These are phyloP conservation scores for Rhizophagus prolifer DNA, from an alignment of 192 early-diverging fungal genomes.

Conservation along the genomic window DNA sequence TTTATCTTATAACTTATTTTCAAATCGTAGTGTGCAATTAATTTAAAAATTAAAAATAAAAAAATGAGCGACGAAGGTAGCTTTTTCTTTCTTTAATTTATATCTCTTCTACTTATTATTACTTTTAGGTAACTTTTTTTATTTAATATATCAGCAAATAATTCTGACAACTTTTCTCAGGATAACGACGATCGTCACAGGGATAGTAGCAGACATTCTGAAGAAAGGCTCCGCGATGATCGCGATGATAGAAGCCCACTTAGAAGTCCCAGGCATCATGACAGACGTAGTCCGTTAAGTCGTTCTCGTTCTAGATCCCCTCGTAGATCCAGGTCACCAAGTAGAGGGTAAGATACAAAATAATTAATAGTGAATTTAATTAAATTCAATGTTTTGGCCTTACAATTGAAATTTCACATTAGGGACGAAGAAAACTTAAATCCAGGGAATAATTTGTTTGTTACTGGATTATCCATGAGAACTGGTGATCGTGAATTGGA, in stretches of 20 bases:
- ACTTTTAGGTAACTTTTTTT: background rate
- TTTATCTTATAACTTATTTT: background rate
- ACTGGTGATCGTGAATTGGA: slow-evolving; percentile 66
- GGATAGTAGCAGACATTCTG: background rate
- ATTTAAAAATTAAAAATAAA: background rate
- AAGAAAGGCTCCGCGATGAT: slow-evolving; percentile 28
- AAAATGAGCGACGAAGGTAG: slow-evolving; percentile 27
- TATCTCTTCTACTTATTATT: background rate
- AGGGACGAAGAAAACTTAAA: slow-evolving; percentile 47
- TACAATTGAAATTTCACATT: background rate
- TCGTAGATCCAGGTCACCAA: slow-evolving; percentile 13
- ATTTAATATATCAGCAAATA: slow-evolving; percentile 12
- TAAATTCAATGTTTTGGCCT: background rate
- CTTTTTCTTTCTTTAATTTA: background rate
- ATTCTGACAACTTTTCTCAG: slow-evolving; percentile 27
- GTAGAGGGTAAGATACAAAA: background rate
- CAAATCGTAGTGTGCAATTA: background rate
- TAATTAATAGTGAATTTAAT: background rate
- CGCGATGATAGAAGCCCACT: slow-evolving; percentile 3
- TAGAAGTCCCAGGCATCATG: slow-evolving; percentile 2
- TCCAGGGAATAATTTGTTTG: slow-evolving; percentile 74
- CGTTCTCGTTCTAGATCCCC: slow-evolving; percentile 7
- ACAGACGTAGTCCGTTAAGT: background rate
- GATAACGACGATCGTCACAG: slow-evolving; percentile 20
- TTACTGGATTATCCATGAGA: slow-evolving; percentile 63